Conservation (phyloP, 2,329 filamentous ascomycete genomes). For the Ascosphaera acerosa region DNA sequence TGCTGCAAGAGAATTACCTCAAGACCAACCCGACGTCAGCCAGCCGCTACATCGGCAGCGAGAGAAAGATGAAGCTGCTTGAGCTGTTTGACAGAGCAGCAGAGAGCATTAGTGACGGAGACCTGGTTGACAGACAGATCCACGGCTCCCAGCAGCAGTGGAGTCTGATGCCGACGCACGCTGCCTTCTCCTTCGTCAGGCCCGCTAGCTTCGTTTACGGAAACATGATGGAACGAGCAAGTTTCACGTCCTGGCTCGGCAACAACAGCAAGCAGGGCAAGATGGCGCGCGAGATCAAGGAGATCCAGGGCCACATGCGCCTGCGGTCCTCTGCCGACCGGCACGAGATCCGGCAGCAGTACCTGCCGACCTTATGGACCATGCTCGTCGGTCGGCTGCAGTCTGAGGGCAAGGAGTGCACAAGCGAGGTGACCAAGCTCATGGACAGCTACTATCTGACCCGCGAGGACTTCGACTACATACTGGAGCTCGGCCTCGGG, state of each 20-base stretch:
- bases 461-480: slow-evolving; percentile 78
- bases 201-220: slow-evolving; percentile 74
- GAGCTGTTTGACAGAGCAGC: slow-evolving; percentile 72
- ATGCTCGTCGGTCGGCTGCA: slow-evolving; percentile 51
- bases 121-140: slow-evolving; percentile 92
- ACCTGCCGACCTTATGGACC: slow-evolving; percentile 70
- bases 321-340: slow-evolving; percentile 72
- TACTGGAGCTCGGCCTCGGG: slow-evolving; percentile 75
- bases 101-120: slow-evolving; percentile 90
- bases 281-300: slow-evolving; percentile 58
- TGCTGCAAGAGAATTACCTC: slow-evolving; percentile 97
- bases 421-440: slow-evolving; percentile 63
- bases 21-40: slow-evolving; percentile 49
- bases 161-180: slow-evolving; percentile 93
- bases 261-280: slow-evolving; percentile 73
- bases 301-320: slow-evolving; percentile 94
- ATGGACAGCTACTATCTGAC: slow-evolving; percentile 97
- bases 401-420: slow-evolving; percentile 53
- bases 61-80: slow-evolving; percentile 55
- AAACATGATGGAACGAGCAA: slow-evolving; percentile 41
- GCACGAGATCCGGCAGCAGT: slow-evolving; percentile 84
- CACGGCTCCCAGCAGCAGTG: slow-evolving; percentile 95
- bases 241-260: slow-evolving; percentile 79
- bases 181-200: slow-evolving; percentile 79
- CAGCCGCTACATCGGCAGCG: slow-evolving; percentile 35